Base-by-base conservation (phyloP, 768 basidiomycete species). In the Tricholoma hemisulphureum region DNA sequence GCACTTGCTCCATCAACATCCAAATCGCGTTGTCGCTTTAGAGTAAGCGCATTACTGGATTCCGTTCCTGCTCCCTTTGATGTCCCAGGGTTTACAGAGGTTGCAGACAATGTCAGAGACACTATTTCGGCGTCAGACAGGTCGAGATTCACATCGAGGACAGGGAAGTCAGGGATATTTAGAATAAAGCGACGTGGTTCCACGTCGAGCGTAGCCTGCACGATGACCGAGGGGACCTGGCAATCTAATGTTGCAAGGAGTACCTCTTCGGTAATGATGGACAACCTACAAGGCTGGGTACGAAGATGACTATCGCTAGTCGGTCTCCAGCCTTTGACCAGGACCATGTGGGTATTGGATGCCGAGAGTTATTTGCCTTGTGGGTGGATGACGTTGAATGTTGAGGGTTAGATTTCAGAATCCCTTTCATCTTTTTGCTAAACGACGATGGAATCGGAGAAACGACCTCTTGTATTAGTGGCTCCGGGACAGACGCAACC, bases 1-100 rank as follows among this genome's bases (percentile, higher is more conserved):
- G 87, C 88, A 46, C 66, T 73, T 0, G 88, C 88, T 2, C 64
- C 68, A 21, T 89, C 86, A 0, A 89, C 82, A 56, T 88, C 78
- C 14, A 91, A 76, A 35, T 78, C 75, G 5, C 84, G 74, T 63
- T 81, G 77, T 41, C 83, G 78, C 63, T 88, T 88, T 34, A 90
- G 75, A 57, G 67, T 70, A 51, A 88, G 66, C 3, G 66, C 66
- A 35, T 67, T 70, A 28, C 65, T 69, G 14, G 69, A 71, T 66
- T 59, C 77, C 62, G 58, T 70, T 61, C 55, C 67, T 50, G 31
- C 62, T 62, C 24, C 53, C 41, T 49, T 67, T 64, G 51, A 59
- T 16, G 55, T 53, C 11, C 59, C 35, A 13, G 61, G 53, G 10
- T 48, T 60, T 1, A 53, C 62, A n/a, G 64, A 63, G 8, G 60